Base-by-base conservation (phyloP, 2,329 filamentous ascomycete genomes). In the Exophiala sp. region DNA sequence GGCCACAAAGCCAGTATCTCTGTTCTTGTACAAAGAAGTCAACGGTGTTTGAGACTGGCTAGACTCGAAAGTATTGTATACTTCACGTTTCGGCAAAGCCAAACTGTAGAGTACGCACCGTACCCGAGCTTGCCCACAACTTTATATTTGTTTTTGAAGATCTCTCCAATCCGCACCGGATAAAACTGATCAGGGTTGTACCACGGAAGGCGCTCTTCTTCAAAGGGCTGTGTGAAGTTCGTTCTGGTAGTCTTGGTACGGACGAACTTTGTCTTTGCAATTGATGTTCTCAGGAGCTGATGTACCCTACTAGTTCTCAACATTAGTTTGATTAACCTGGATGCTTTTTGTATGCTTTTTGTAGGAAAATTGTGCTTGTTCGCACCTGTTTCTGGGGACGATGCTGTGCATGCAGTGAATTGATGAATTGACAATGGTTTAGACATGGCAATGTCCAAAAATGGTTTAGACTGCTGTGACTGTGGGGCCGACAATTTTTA, bases 81-180 rank as follows among this genome's bases (percentile, higher is more conserved):
- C 63, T 60, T 39, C 40, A 46, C 50, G 52, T 69, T 62, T 7
- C 59, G 58, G 30, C 68, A 70, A 38, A 74, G 66, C 73, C 70
- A 75, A 38, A 74, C 68, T 4, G 70, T 75, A 8, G 70, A 70
- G 56, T 62, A 73, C 2, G 67, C 66, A 14, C 73, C 72, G 19
- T 65, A 69, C 21, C 72, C 71, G 34, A 75, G 59, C 58, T 75
- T 75, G 48, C 73, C 66, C 47, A 70, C 54, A 38, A 74, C 60
- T 40, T 63, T 62, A 54, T 75, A 76, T 24, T 68, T 67, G 16
- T 62, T 67, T 47, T 65, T 43, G 52, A 74, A 71, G 1, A 54
- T 46, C 44, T 75, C 68, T 19, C 69, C 70, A 4, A 76, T 63
- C 4, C 56, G 60, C 7, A 72, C 63, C 2, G 73, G 71, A 58